phyloP scores from a whole-genome alignment of 2,329 filamentous ascomycete species.

The Microdochium bolleyi region DNA sequence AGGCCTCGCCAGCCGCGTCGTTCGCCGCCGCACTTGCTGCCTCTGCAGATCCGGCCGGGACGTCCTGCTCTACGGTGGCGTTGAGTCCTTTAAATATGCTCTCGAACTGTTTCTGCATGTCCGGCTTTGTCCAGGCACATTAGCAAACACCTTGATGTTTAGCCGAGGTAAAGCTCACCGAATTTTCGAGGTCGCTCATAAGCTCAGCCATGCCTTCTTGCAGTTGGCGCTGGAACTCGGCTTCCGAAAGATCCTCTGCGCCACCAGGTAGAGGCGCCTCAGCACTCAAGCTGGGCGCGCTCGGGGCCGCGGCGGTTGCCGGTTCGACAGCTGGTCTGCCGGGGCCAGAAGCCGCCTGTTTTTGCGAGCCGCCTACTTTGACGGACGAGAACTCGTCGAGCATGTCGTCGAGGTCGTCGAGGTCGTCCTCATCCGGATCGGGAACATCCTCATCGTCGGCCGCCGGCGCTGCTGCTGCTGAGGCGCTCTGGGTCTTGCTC shows the following conservation, averaged over 20 bases:
- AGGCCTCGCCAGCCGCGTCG: constrained; percentile 40
- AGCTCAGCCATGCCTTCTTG: constrained; percentile 84
- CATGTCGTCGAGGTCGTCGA: constrained; percentile 91
- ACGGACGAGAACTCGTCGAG: constrained; percentile 80
- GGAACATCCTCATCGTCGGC: constrained; percentile 51
- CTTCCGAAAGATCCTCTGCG: constrained; percentile 50
- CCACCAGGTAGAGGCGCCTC: constrained; percentile 14
- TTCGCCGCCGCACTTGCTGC: constrained; percentile 12
- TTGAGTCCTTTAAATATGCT: constrained; percentile 67
- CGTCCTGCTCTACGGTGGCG: constrained; percentile 34
- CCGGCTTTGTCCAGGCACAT: constrained; percentile 34
- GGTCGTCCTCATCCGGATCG: constrained; percentile 86
- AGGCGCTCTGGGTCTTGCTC: constrained; percentile 13
- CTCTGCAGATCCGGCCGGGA: constrained; percentile 17
- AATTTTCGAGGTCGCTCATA: constrained; percentile 61
- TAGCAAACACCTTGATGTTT: neutral
- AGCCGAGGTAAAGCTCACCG: constrained; percentile 28
- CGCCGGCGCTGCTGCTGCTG: constrained; percentile 11
- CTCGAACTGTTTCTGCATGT: constrained; percentile 74
- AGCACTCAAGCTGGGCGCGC: constrained; percentile 7
- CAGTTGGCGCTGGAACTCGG: constrained; percentile 78
- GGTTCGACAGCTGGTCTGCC: constrained; percentile 4
- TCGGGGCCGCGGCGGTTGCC: constrained; percentile 5
- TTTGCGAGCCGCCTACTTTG: constrained; percentile 36
- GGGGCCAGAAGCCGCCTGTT: constrained; percentile 9